Conservation (phyloP, 352 stramenopile genomes). For the Saprolegnia diclina region DNA sequence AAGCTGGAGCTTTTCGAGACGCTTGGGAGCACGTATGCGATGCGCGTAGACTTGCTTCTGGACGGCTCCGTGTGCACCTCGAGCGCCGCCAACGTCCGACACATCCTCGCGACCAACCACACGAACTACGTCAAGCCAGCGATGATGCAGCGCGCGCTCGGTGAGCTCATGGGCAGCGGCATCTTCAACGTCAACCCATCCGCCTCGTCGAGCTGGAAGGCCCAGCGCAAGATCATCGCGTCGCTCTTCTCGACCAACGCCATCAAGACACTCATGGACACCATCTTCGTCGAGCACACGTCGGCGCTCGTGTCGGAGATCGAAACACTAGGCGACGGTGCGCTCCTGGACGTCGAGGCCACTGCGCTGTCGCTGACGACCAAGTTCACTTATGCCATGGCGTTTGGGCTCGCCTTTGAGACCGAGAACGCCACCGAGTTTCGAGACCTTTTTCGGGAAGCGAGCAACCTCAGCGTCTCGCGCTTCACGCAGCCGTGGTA, state of each 20-base stretch:
- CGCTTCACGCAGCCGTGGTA: slow-evolving; percentile 66
- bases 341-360: background rate
- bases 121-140: background rate
- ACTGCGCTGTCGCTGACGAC: background rate
- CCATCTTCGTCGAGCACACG: background rate
- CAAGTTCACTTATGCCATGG: background rate
- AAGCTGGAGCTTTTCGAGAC: background rate
- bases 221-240: background rate
- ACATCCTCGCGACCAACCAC: background rate
- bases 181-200: slow-evolving; percentile 1
- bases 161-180: background rate
- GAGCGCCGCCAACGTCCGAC: background rate
- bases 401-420: background rate
- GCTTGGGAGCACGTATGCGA: background rate
- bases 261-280: background rate
- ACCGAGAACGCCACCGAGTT: background rate
- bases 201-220: background rate
- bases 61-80: background rate
- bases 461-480: slow-evolving; percentile 40
- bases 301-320: background rate
- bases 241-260: slow-evolving; percentile 7
- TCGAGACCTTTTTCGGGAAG: slow-evolving; percentile 17
- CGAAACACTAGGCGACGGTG: background rate
- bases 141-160: background rate
- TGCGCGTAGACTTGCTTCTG: background rate